Conservation (phyloP, 306 rosid genomes). For the Albizia julibrissin region DNA sequence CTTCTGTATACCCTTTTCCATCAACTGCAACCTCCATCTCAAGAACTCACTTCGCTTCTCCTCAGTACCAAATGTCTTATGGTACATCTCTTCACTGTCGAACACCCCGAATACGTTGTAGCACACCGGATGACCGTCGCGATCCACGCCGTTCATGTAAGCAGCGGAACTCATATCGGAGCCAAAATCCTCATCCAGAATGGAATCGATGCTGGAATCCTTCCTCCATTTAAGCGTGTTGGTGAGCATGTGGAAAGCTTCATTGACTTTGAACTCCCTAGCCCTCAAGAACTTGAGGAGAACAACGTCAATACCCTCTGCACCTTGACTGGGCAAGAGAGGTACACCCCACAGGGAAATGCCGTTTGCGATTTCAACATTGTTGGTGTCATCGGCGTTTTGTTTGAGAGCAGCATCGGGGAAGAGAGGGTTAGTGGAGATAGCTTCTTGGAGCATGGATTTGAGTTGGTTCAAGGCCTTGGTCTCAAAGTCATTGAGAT, state of each 20-base stretch:
- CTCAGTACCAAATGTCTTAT: conserved; percentile 40
- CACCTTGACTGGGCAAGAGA: conserved; percentile 45
- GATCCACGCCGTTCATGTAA: conserved; percentile 45
- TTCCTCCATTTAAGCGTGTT: conserved; percentile 57
- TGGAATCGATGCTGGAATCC: conserved; percentile 45
- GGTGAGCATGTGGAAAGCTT: conserved; percentile 55
- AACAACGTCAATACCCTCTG: conserved; percentile 40
- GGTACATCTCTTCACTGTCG: conserved; percentile 43
- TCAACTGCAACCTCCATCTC: conserved; percentile 59
- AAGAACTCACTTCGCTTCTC: conserved; percentile 42
- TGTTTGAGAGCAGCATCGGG: background rate
- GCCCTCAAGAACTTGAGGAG: conserved; percentile 54
- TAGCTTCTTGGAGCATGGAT: conserved; percentile 51
- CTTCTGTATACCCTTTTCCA: conserved; percentile 57
- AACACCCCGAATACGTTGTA: conserved; percentile 51
- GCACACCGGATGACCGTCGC: conserved; percentile 53
- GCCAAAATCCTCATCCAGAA: conserved; percentile 37
- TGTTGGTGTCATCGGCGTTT: background rate
- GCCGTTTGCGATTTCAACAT: conserved; percentile 5
- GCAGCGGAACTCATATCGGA: conserved; percentile 36
- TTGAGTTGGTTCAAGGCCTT: conserved; percentile 44
- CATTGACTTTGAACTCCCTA: conserved; percentile 50
- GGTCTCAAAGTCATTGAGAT: conserved; percentile 50
- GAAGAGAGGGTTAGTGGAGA: background rate
- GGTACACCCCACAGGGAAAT: conserved; percentile 52